phyloP scores from a whole-genome alignment of 2,329 filamentous ascomycete species.

The Aschersonia sp. region DNA sequence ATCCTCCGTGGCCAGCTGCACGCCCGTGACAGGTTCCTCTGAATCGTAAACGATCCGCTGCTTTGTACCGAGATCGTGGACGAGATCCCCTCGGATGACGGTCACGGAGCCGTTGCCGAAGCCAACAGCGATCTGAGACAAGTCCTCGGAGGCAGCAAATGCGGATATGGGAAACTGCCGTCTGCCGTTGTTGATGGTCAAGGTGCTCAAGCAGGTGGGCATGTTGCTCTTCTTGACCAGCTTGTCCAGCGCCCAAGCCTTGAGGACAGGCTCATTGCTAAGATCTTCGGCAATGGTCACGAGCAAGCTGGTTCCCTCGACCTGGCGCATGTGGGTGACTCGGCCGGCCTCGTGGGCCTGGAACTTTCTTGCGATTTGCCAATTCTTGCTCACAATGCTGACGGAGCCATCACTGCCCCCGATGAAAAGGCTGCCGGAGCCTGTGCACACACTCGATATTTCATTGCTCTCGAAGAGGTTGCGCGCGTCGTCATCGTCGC shows the following conservation, averaged over 20 bases:
- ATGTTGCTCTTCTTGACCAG: constrained; percentile 84
- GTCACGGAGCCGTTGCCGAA: constrained; percentile 94
- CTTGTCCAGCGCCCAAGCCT: constrained; percentile 96
- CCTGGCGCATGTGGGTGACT: constrained; percentile 84
- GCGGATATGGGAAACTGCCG: constrained; percentile 92
- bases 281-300: constrained; percentile 83
- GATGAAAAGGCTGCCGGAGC: constrained; percentile 79
- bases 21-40: constrained; percentile 86
- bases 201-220: constrained; percentile 74
- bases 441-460: constrained; percentile 71
- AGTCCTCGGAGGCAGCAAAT: constrained; percentile 72
- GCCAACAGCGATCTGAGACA: constrained; percentile 85
- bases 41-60: constrained; percentile 94
- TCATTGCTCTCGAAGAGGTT: constrained; percentile 71
- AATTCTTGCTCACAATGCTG: constrained; percentile 72
- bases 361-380: constrained; percentile 79
- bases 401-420: constrained; percentile 76
- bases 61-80: constrained; percentile 87
- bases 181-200: constrained; percentile 76
- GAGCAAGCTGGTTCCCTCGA: constrained; percentile 73
- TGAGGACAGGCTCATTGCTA: constrained; percentile 72
- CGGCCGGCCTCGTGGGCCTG: constrained; percentile 67
- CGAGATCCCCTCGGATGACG: constrained; percentile 81
- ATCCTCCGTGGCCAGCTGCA: constrained; percentile 55
- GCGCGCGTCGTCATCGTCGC: constrained; percentile 67